Conservation (phyloP, 176 grass and related monocot species). For the Chloris gayana region DNA sequence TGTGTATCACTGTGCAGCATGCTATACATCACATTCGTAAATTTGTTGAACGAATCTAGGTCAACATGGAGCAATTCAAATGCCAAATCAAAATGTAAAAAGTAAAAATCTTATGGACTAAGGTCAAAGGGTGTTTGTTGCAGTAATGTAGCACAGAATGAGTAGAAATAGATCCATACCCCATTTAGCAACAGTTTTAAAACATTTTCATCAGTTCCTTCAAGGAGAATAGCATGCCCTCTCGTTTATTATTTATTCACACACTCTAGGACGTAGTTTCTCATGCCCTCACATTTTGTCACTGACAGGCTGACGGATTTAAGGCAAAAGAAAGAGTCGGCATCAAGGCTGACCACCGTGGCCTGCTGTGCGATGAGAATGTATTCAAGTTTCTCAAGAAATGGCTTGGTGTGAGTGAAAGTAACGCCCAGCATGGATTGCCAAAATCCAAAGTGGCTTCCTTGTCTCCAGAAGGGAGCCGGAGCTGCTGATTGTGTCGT, state of each 20-base stretch:
- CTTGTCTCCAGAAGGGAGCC: not conserved
- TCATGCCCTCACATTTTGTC: not conserved
- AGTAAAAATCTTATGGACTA: not conserved
- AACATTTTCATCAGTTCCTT: not conserved
- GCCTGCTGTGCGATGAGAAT: constrained; percentile 62
- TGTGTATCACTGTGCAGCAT: not conserved
- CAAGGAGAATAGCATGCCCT: not conserved
- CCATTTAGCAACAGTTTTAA: not conserved
- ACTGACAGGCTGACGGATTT: constrained; percentile 82
- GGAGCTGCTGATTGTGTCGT: not conserved
- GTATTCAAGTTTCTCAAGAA: constrained; percentile 69
- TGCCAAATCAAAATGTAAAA: no score
- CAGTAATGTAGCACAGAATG: not conserved
- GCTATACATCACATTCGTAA: not conserved
- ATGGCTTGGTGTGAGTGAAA: constrained; percentile 61
- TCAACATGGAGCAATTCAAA: not conserved
- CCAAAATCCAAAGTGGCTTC: constrained; percentile 54
- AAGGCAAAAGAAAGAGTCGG: constrained; percentile 70
- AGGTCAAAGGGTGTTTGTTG: not conserved
- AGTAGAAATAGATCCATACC: constrained; percentile 1
- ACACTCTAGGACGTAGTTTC: not conserved
- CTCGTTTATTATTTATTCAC: not conserved
- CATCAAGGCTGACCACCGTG: constrained; percentile 61
- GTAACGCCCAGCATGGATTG: not conserved
- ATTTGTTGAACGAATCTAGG: not conserved